Percentiles rank a stretch among this genome's conserved stretches.
These are phyloP conservation scores for Mucor circinelloides DNA, from an alignment of 371 early-diverging fungal genomes.

Conservation along the genomic window DNA sequence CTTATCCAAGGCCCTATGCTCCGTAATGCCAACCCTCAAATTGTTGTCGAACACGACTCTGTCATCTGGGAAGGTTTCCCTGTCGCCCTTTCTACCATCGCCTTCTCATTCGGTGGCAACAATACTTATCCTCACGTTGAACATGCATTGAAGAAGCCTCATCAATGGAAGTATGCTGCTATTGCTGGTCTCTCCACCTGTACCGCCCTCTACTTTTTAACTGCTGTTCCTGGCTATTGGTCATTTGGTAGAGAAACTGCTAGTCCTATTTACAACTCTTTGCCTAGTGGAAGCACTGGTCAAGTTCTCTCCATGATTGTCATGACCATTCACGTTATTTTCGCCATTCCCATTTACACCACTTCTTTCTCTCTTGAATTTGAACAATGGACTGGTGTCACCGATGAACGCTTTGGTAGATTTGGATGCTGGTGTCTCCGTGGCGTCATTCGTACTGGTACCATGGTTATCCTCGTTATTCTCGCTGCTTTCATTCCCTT, in stretches of 20 bases:
- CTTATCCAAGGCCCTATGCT: slow-evolving; percentile 40
- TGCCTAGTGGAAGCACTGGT: slow-evolving; percentile 60
- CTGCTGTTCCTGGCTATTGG: slow-evolving; percentile 75
- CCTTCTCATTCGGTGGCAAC: slow-evolving; percentile 53
- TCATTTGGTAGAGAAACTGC: slow-evolving; percentile 70
- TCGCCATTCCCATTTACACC: slow-evolving; percentile 80
- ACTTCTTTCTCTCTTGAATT: slow-evolving; percentile 77
- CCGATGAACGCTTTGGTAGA: slow-evolving; percentile 28
- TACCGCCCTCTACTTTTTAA: slow-evolving; percentile 71
- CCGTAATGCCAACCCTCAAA: slow-evolving; percentile 21
- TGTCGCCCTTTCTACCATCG: slow-evolving; percentile 54
- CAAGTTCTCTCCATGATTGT: slow-evolving; percentile 68
- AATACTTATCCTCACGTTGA: slow-evolving; percentile 68
- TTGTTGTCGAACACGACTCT: slow-evolving; percentile 22
- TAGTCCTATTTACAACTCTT: slow-evolving; percentile 73
- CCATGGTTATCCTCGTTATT: slow-evolving; percentile 42
- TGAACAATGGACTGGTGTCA: slow-evolving; percentile 47
- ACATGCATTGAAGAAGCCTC: slow-evolving; percentile 74
- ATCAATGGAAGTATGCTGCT: slow-evolving; percentile 70
- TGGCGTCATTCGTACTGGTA: slow-evolving; percentile 44
- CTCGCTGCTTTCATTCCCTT: slow-evolving; percentile 60
- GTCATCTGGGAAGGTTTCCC: slow-evolving; percentile 54
- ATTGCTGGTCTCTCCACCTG: slow-evolving; percentile 65
- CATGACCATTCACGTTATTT: slow-evolving; percentile 78
- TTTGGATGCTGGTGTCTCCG: slow-evolving; percentile 44